Evolutionary conservation across 108 stramenopile genomes (phyloP).

Genomic region (Craspedostauros australis): DNA sequence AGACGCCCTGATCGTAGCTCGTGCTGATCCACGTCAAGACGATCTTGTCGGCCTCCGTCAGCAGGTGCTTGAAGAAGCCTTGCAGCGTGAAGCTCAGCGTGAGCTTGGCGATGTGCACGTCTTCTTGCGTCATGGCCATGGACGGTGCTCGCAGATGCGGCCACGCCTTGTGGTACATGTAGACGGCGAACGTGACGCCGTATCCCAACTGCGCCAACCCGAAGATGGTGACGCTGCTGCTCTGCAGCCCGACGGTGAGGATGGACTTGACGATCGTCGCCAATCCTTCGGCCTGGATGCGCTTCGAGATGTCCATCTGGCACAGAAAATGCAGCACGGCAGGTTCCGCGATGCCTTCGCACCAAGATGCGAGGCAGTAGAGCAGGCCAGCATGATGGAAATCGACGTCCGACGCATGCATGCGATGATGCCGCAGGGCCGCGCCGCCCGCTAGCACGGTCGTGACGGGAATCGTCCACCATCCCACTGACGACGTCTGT

Average conservation of each 20-base stretch:
- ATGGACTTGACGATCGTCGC: conserved; percentile 57
- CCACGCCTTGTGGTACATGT: conserved; percentile 41
- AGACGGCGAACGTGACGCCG: conserved; percentile 36
- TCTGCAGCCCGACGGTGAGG: conserved; percentile 25
- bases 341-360: conserved; percentile 75
- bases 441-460: conserved; percentile 20
- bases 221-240: conserved; percentile 61
- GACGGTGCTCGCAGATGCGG: background rate
- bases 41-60: conserved; percentile 85
- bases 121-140: conserved; percentile 9
- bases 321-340: conserved; percentile 54
- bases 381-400: conserved; percentile 69
- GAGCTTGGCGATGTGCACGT: conserved; percentile 38
- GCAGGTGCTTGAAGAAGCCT: conserved; percentile 77
- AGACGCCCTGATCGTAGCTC: conserved; percentile 79
- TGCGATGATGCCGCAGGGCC: conserved; percentile 18
- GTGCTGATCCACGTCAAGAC: conserved; percentile 45
- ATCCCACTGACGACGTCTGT: conserved; percentile 9
- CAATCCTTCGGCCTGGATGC: conserved; percentile 67
- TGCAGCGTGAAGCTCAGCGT: conserved; percentile 63
- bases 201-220: conserved; percentile 76
- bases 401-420: conserved; percentile 30
- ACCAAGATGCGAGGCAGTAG: conserved; percentile 67
- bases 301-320: conserved; percentile 49
- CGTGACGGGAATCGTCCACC: conserved; percentile 17